Evolutionary conservation across 805 yeast species (phyloP).

Genomic region (Dipodascopsis tothii): DNA sequence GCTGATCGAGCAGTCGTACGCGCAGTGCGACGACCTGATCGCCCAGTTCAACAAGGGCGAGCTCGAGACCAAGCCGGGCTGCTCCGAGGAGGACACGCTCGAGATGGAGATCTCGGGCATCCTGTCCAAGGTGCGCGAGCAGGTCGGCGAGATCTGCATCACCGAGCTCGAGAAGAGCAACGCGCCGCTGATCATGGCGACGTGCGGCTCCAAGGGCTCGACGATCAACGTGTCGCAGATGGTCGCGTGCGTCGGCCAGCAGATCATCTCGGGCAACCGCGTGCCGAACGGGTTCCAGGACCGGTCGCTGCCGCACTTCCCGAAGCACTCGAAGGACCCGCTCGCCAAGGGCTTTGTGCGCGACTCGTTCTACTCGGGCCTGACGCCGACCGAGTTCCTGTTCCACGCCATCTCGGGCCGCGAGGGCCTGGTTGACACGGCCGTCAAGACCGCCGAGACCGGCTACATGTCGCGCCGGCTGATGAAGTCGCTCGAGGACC

Average conservation of each 20-base stretch:
- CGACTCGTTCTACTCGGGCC: conserved; percentile 88
- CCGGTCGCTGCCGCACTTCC: conserved; percentile 93
- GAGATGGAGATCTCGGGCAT: conserved; percentile 97
- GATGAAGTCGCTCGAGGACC: conserved; percentile 95
- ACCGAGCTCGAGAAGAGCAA: conserved; percentile 79
- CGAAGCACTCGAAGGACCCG: conserved; percentile 92
- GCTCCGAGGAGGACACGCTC: conserved; percentile 95
- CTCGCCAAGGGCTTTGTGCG: conserved; percentile 96
- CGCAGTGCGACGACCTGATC: conserved; percentile 86
- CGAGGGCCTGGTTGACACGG: conserved; percentile 98
- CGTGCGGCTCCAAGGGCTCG: conserved; percentile 98
- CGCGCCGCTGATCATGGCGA: conserved; percentile 97
- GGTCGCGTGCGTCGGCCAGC: conserved; percentile 99
- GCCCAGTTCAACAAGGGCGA: conserved; percentile 70
- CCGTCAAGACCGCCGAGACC: conserved; percentile 98
- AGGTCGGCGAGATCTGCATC: conserved; percentile 97
- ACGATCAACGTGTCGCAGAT: conserved; percentile 96
- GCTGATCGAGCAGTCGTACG: conserved; percentile 84
- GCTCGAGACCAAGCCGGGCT: conserved; percentile 96
- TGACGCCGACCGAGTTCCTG: conserved; percentile 91
- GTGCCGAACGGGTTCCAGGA: conserved; percentile 99
- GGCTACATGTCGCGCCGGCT: conserved; percentile 97
- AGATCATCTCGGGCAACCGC: conserved; percentile 95
- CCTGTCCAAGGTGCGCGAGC: conserved; percentile 94
- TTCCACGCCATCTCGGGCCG: conserved; percentile 99